Percentiles rank a stretch among this genome's conserved stretches.
Evolutionary conservation across 2,329 filamentous ascomycete genomes (phyloP).

Genomic region (Monilinia fructicola): DNA sequence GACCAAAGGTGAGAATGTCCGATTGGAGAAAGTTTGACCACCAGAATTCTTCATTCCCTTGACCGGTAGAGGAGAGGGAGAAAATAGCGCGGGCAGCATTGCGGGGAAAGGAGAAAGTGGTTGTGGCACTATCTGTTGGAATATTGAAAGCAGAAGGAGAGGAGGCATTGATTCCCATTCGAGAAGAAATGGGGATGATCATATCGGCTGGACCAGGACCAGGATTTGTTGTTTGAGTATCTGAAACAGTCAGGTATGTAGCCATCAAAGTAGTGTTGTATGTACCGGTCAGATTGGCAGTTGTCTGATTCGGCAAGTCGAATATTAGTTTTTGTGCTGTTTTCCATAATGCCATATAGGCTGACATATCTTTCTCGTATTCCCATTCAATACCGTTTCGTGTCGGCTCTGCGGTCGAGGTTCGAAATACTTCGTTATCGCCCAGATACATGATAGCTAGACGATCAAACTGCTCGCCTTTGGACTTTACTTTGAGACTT

Average conservation of each 20-base stretch:
- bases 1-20: conserved; percentile 57
- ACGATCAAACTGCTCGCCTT: conserved; percentile 60
- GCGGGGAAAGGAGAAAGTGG: conserved; percentile 52
- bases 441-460: conserved; percentile 59
- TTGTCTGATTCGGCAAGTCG: conserved; percentile 69
- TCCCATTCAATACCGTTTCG: conserved; percentile 52
- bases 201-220: conserved; percentile 52
- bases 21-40: conserved; percentile 70
- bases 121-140: conserved; percentile 52
- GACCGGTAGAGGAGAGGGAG: conserved; percentile 70
- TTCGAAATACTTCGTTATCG: conserved; percentile 63
- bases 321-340: conserved; percentile 57
- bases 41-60: conserved; percentile 79
- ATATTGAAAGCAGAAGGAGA: conserved; percentile 60
- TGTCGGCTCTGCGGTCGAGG: conserved; percentile 64
- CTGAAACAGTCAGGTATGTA: conserved; percentile 42
- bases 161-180: conserved; percentile 46
- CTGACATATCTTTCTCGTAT: conserved; percentile 62
- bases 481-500: conserved; percentile 44
- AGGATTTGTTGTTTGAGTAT: not conserved
- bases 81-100: conserved; percentile 68
- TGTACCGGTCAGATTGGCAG: conserved; percentile 65
- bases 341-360: not conserved
- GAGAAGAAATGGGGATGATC: conserved; percentile 59
- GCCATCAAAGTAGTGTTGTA: conserved; percentile 68